phyloP scores from a whole-genome alignment of 2,329 filamentous ascomycete genomes.

The Aaosphaeria arxii region DNA sequence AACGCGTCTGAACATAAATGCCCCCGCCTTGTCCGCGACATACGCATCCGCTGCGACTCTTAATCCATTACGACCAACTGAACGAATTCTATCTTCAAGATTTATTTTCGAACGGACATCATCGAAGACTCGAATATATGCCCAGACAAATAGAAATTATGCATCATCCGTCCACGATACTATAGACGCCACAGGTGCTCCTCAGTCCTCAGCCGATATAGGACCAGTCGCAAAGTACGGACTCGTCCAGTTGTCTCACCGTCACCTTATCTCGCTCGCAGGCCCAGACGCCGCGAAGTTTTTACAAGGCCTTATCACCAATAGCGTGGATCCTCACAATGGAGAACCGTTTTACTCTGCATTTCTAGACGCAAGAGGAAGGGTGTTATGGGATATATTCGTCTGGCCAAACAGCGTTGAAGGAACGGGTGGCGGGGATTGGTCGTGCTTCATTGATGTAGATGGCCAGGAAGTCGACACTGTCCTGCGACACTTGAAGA shows the following conservation, averaged over 20 bases:
- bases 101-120: too few relatives aligned
- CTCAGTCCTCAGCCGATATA: slow-evolving; percentile 22
- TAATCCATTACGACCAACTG: too few relatives aligned
- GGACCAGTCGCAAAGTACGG: slow-evolving; percentile 38
- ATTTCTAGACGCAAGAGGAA: slow-evolving; percentile 79
- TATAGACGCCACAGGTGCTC: slow-evolving; percentile 20
- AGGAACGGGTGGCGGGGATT: slow-evolving; percentile 15
- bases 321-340: slow-evolving; percentile 57
- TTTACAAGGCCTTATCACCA: slow-evolving; percentile 83
- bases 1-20: too few relatives aligned
- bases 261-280: slow-evolving; percentile 74
- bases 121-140: too few relatives aligned
- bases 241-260: slow-evolving; percentile 61
- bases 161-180: slow-evolving; percentile 25
- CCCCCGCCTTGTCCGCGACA: too few relatives aligned
- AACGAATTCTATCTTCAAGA: too few relatives aligned
- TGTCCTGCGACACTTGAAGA: slow-evolving; percentile 70
- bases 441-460: slow-evolving; percentile 75
- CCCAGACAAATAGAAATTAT: too few relatives aligned
- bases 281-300: slow-evolving; percentile 80
- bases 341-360: slow-evolving; percentile 60
- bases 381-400: slow-evolving; percentile 86
- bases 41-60: too few relatives aligned
- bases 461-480: slow-evolving; percentile 64
- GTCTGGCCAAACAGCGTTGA: slow-evolving; percentile 57